phyloP scores from a whole-genome alignment of 2,329 filamentous ascomycete genomes.

The Talaromyces sp. region DNA sequence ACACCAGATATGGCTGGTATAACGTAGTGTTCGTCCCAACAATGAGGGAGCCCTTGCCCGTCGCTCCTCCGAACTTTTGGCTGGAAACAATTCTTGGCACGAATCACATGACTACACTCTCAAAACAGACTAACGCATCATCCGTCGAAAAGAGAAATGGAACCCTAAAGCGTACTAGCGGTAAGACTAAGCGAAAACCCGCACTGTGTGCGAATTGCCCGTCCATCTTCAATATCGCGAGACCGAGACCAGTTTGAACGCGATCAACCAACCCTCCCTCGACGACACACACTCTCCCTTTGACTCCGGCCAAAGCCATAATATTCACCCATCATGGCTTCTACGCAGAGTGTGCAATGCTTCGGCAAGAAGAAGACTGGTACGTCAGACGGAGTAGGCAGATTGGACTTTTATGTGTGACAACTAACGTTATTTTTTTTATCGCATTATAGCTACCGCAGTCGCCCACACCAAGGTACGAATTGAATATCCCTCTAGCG shows the following conservation, averaged over 20 bases:
- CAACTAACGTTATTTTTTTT: constrained; percentile 19
- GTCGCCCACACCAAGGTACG: constrained; percentile 91
- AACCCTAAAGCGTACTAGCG: constrained; percentile 31
- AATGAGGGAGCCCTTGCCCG: constrained; percentile 8
- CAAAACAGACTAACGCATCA: background rate
- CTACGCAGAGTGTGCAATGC: constrained; percentile 84
- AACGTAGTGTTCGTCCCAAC: background rate
- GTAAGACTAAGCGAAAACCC: constrained; percentile 42
- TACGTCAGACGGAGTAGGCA: constrained; percentile 29
- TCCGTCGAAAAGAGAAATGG: constrained; percentile 18
- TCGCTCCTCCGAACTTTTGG: background rate
- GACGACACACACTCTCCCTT: constrained; percentile 34
- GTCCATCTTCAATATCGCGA: constrained; percentile 12
- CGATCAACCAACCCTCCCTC: constrained; percentile 2
- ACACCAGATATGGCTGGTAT: background rate
- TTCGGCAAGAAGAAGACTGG: constrained; percentile 97
- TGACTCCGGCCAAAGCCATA: constrained; percentile 41
- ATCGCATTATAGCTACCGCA: constrained; percentile 60
- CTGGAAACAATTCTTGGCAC: constrained; percentile 12
- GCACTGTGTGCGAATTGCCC: constrained; percentile 25
- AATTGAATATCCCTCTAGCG: constrained; percentile 15
- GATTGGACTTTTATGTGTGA: constrained; percentile 31
- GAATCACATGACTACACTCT: background rate
- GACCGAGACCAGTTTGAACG: constrained; percentile 9
- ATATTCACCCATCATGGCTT: constrained; percentile 65